Base-by-base conservation (phyloP, 1,139 yeast genomes). In the Kurtzmaniella quercitrusa region DNA sequence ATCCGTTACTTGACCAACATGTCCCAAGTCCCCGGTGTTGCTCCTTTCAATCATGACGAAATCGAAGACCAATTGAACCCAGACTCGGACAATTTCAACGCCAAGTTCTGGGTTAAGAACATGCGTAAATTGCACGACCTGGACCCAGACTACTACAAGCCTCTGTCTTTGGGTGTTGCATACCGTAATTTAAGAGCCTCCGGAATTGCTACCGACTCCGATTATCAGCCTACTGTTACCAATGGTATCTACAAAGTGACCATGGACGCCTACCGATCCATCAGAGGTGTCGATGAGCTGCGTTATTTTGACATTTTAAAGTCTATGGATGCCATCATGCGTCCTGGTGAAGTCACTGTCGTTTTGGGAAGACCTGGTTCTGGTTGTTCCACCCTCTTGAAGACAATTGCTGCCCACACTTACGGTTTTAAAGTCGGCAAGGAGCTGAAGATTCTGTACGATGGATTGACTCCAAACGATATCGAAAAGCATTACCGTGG, bases 301-400 rank as follows among this genome's bases (percentile, higher is more conserved):
- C 60, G 45, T 48, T 58, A 63, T 56, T 81, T 72, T 42, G 82
- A 82, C 47, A 85, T 85, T 48, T 64, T 83, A 52, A 77, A 79
- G 54, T 71, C 82, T 18, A 81, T 84, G 81, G 87, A 84, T 51
- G 91, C 85, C 23, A 54, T 81, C 6, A 68, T 83, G 49, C 66
- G 70, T 38, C 85, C 93, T 0, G 91, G 95, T 44, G 87, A 85
- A 54, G 69, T 86, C 44, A 77, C 87, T 4, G 88, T 86, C 41
- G 94, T 85, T 1, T 65, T 85, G 36, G 94, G 94, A 38, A 77
- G 91, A 59, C 94, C 94, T 0, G 94, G 94, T 56, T 79, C 91
- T 23, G 95, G 95, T 46, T 87, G 95, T 63, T 77, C 95, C 2
- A 85, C 95, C 1, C 73, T 85, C 42, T 65, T 87, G 54, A 85